Percentiles rank a stretch among this genome's conserved stretches.
These are phyloP conservation scores for Penicillium cataractarum DNA, from an alignment of 495 filamentous ascomycete species.

Conservation along the genomic window DNA sequence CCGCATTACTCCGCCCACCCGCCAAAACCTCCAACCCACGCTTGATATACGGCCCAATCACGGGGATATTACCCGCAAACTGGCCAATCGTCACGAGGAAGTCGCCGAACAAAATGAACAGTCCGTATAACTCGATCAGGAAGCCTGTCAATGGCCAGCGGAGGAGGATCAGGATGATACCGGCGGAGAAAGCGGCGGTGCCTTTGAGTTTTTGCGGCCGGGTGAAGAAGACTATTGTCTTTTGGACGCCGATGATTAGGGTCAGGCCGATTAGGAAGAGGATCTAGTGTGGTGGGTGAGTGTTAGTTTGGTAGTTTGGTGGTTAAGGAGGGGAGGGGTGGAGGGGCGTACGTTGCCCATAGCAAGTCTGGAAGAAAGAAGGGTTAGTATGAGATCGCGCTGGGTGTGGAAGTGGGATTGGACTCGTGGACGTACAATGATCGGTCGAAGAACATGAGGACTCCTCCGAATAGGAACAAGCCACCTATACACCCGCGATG, in stretches of 20 bases:
- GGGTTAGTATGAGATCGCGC: slow-evolving; percentile 10
- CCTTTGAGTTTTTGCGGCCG: slow-evolving; percentile 90
- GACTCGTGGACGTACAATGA: slow-evolving; percentile 65
- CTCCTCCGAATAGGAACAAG: slow-evolving; percentile 90
- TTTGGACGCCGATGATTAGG: slow-evolving; percentile 90
- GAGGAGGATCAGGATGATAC: slow-evolving; percentile 81
- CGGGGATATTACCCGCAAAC: slow-evolving; percentile 82
- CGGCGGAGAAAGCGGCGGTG: slow-evolving; percentile 84
- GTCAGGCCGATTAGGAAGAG: slow-evolving; percentile 96
- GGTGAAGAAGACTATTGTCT: slow-evolving; percentile 91
- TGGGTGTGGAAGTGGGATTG: neutral
- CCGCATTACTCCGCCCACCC: slow-evolving; percentile 68
- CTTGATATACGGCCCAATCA: slow-evolving; percentile 83
- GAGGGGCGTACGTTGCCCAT: slow-evolving; percentile 76
- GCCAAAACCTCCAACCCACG: slow-evolving; percentile 64
- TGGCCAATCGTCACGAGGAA: slow-evolving; percentile 90
- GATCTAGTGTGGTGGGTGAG: slow-evolving; percentile 57
- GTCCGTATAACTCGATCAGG: slow-evolving; percentile 86
- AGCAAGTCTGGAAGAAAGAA: slow-evolving; percentile 58
- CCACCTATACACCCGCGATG: slow-evolving; percentile 58
- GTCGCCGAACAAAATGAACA: slow-evolving; percentile 92
- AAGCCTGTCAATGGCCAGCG: slow-evolving; percentile 91
- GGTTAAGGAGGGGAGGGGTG: neutral
- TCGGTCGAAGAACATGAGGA: slow-evolving; percentile 95
- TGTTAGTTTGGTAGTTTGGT: slow-evolving; percentile 17